Base-by-base conservation (phyloP, 2,329 filamentous ascomycete species). In the Rutstroemia sydowiana region DNA sequence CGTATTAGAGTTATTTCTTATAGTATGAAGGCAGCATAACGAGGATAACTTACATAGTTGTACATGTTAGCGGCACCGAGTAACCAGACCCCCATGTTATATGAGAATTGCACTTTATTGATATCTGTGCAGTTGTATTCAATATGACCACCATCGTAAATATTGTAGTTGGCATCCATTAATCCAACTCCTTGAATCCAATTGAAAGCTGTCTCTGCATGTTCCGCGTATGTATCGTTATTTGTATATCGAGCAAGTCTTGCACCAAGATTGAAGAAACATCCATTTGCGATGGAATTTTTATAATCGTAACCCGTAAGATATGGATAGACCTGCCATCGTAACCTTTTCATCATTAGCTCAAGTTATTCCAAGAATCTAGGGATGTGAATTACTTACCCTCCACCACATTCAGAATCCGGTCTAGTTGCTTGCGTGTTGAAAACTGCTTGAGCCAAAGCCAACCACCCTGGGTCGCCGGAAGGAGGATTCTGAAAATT, bases 251-350 rank as follows among this genome's bases (percentile, higher is more conserved):
- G 75, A 0, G 86, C 85, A 3, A 95, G 75, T 10, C 88, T 82
- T 5, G 88, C 75, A 20, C 79, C 81, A 16, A 85, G 63, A 66
- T 84, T 82, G 70, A 85, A 84, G 68, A 84, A 84, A 67, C 79
- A 81, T 6, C 81, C 81, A 70, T 85, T 85, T 47, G 79, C 78
- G 57, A 85, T 82, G 16, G 76, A 75, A 68, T 85, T 85, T 61
- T 85, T 83, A 70, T 84, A 84, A 67, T 77, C 73, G 69, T 71
- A 82, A 36, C 57, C 57, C 9, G 53, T 78, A 71, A 57, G 55
- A 36, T 92, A 71, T 11, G 79, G 75, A 70, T 85, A 91, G 55
- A 95, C 86, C 70, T 95, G 89, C 90, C 90, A 95, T 57, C 85
- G 81, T 58, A 95, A 69, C 21, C 64, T 66, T 47, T 10, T 40